Evolutionary conservation across 345 rosid genomes (phyloP).

Genomic region (Sisymbrium irio): DNA sequence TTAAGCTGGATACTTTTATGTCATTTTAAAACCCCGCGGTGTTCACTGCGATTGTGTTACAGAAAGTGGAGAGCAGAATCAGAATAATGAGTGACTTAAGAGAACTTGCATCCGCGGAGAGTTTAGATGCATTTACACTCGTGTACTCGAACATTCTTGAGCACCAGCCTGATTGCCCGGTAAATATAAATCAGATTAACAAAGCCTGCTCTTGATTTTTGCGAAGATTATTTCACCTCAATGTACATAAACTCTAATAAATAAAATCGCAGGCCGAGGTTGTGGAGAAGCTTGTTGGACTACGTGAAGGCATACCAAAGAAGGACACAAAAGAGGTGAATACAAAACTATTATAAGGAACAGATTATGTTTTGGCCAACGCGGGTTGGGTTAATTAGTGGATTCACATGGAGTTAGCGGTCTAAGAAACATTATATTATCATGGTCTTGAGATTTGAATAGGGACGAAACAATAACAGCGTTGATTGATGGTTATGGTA

Average conservation of each 20-base stretch:
- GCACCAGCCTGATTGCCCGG: conserved; percentile 99
- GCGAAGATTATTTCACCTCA: background rate
- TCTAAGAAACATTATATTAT: background rate
- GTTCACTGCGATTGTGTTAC: conserved; percentile 28
- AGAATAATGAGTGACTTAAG: conserved; percentile 86
- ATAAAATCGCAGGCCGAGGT: conserved; percentile 70
- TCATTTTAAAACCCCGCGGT: background rate
- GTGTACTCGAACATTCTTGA: conserved; percentile 92
- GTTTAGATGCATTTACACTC: conserved; percentile 91
- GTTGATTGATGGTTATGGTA: conserved; percentile 15
- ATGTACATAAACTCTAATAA: background rate
- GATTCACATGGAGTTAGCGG: background rate
- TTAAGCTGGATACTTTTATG: background rate
- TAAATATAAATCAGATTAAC: conserved; percentile 27
- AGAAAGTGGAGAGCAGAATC: conserved; percentile 95
- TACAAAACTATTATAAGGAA: background rate
- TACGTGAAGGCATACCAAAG: conserved; percentile 94
- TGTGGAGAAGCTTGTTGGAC: conserved; percentile 93
- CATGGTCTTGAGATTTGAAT: background rate
- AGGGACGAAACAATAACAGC: background rate
- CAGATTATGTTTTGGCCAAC: background rate
- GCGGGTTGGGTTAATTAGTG: background rate
- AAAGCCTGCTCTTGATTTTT: no score
- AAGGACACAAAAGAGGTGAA: conserved; percentile 98
- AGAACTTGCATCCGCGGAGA: conserved; percentile 99